Evolutionary conservation across 495 filamentous ascomycete genomes (phyloP), one percentile per base, ranked within the genome.

Genomic region (Corynascus novoguineensis): DNA sequence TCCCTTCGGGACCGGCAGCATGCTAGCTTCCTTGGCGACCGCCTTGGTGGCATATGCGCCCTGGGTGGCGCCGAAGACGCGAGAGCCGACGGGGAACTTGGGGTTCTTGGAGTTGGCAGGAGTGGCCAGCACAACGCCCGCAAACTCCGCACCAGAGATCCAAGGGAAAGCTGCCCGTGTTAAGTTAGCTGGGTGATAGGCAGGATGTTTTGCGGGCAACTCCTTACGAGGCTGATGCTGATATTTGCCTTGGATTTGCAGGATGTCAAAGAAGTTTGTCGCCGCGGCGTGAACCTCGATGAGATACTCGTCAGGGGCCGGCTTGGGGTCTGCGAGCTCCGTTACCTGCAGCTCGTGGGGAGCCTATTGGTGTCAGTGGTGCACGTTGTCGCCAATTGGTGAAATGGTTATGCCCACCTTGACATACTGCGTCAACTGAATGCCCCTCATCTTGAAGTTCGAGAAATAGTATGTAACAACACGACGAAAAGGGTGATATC

Each of bases 251-350:
- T 84, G 84, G 67, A 95, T 91, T 64, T 96, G 90, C 51, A 96
- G 79, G 54, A 92, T 84, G 68, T 97, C 92, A 76, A 96, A 97
- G 83, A 96, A 97, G 74, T 97, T 97, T 61, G 89, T 86, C 25
- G 89, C 92, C 10, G 86, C 78, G 44, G 92, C 92, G 72, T 92
- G 89, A 67, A 97, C 86, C 68, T 84, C 81, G 70, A 97, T 86
- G 58, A 95, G 81, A 73, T 97, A 97, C 76, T 95, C 82, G 66
- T 86, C 78, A 40, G 81, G 61, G 3, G 72, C 70, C 0, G 90
- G 89, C 19, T 69, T 73, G 7, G 89, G 92, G 34, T 86, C 84
- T 37, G 90, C 84, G 22, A 95, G 81, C 44, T 78, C 75, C 15
- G 81, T 81, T 52, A 95, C 84, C 60, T 73, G 78, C 70, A 97